Evolutionary conservation across 495 filamentous ascomycete genomes (phyloP).

Genomic region (Hypoxylon cercidicola): DNA sequence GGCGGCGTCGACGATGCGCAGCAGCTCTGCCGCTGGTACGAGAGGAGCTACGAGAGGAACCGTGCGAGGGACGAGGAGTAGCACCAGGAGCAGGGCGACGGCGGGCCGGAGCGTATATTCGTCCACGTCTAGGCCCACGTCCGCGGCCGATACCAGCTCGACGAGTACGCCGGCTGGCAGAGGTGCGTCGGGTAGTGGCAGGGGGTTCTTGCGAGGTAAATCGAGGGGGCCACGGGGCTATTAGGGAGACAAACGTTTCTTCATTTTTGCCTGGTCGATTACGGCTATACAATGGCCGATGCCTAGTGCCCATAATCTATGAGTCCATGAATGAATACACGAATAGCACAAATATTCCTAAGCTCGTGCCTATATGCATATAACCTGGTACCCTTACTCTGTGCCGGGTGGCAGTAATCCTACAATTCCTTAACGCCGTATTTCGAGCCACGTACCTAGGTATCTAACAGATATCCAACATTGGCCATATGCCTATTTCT

Average conservation of each 20-base stretch:
- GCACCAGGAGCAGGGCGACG: conserved; percentile 39
- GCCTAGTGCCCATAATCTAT: conserved; percentile 14
- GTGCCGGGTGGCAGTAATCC: background rate
- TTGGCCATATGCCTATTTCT: conserved; percentile 58
- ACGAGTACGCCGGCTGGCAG: conserved; percentile 46
- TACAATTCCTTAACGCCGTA: background rate
- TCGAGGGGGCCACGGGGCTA: conserved; percentile 45
- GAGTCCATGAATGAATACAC: background rate
- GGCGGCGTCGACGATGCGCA: conserved; percentile 52
- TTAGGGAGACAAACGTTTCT: conserved; percentile 7
- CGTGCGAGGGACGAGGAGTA: conserved; percentile 20
- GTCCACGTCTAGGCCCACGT: conserved; percentile 19
- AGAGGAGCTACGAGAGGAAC: conserved; percentile 47
- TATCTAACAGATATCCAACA: background rate
- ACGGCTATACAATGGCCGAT: conserved; percentile 14
- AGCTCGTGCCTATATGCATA: background rate
- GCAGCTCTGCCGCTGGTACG: conserved; percentile 26
- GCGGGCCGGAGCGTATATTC: conserved; percentile 12
- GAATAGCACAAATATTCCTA: background rate
- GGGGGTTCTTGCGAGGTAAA: conserved; percentile 48
- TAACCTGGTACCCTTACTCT: too few species aligned
- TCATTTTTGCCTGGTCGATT: background rate
- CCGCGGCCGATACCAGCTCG: conserved; percentile 43
- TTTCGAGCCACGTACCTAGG: conserved; percentile 1
- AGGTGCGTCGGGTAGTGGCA: conserved; percentile 54